Conservation (phyloP, 192 early-diverging fungal genomes). For the Podochytrium sp. region DNA sequence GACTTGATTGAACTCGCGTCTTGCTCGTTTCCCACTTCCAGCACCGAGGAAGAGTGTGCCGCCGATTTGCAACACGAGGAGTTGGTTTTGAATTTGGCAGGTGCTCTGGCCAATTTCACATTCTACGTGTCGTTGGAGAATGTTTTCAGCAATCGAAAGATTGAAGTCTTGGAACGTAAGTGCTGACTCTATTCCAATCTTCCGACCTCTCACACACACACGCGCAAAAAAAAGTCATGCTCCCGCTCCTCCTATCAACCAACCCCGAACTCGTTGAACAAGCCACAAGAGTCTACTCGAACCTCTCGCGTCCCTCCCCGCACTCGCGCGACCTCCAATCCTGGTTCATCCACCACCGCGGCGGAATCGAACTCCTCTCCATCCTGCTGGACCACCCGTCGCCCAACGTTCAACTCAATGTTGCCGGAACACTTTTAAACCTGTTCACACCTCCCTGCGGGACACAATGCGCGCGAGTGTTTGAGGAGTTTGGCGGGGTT, state of each 20-base stretch:
- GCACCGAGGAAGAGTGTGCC: background rate
- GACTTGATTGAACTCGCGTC: constrained; percentile 37
- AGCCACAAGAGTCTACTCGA: constrained; percentile 42
- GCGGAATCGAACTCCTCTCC: constrained; percentile 44
- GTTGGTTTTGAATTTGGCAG: constrained; percentile 47
- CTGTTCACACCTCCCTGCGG: constrained; percentile 29
- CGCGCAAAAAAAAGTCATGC: constrained; percentile 15
- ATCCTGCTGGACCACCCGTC: constrained; percentile 47
- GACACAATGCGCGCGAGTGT: background rate
- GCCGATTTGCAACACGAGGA: constrained; percentile 35
- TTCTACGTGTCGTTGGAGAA: constrained; percentile 40
- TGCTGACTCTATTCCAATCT: no score
- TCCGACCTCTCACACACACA: no score
- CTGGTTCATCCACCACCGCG: constrained; percentile 17
- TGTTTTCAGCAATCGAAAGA: constrained; percentile 19
- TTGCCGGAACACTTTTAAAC: constrained; percentile 50
- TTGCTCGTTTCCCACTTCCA: background rate
- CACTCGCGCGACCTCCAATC: background rate
- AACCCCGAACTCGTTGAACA: constrained; percentile 49
- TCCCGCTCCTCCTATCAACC: constrained; percentile 40
- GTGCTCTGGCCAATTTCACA: constrained; percentile 51
- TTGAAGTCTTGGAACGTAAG: constrained; percentile 40
- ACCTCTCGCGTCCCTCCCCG: constrained; percentile 30
- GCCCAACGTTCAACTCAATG: constrained; percentile 35
- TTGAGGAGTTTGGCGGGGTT: background rate